These are phyloP conservation scores for Lepiota brunneoincarnata DNA, from an alignment of 768 basidiomycete species.

Conservation along the genomic window DNA sequence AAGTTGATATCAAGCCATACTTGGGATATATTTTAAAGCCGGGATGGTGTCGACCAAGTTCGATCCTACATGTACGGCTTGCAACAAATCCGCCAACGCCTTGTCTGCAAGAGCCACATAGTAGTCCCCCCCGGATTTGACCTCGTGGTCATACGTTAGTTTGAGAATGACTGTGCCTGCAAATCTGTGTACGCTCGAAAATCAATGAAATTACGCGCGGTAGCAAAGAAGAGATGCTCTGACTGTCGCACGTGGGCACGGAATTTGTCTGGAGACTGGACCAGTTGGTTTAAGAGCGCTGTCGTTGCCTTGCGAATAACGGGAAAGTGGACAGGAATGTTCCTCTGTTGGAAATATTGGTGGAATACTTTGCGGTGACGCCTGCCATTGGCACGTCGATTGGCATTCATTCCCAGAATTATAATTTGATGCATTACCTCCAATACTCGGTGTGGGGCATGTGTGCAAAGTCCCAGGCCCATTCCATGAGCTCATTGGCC, in stretches of 20 bases:
- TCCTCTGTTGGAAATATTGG: constrained; percentile 33
- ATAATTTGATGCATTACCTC: constrained; percentile 15
- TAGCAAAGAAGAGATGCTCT: constrained; percentile 8
- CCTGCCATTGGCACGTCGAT: constrained; percentile 12
- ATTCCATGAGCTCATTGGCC: constrained; percentile 26
- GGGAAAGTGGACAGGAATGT: constrained; percentile 23
- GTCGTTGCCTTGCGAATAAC: constrained; percentile 21
- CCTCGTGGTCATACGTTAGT: constrained; percentile 38
- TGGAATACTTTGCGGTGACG: constrained; percentile 31
- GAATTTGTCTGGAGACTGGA: constrained; percentile 26
- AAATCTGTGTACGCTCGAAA: constrained; percentile 18
- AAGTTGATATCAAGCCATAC: constrained; percentile 13
- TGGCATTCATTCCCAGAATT: background rate
- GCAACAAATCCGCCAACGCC: constrained; percentile 18
- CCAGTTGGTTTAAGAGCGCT: constrained; percentile 23
- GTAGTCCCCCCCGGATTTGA: constrained; percentile 31
- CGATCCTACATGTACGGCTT: constrained; percentile 32
- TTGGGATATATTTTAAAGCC: constrained; percentile 26
- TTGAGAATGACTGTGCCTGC: constrained; percentile 34
- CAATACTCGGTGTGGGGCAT: constrained; percentile 28
- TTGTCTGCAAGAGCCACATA: constrained; percentile 28
- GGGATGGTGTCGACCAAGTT: constrained; percentile 40
- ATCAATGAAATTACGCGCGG: background rate
- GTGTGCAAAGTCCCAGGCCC: constrained; percentile 31
- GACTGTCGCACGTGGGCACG: constrained; percentile 27